Conservation (phyloP, 768 basidiomycete genomes). For the Epithele typhae region DNA sequence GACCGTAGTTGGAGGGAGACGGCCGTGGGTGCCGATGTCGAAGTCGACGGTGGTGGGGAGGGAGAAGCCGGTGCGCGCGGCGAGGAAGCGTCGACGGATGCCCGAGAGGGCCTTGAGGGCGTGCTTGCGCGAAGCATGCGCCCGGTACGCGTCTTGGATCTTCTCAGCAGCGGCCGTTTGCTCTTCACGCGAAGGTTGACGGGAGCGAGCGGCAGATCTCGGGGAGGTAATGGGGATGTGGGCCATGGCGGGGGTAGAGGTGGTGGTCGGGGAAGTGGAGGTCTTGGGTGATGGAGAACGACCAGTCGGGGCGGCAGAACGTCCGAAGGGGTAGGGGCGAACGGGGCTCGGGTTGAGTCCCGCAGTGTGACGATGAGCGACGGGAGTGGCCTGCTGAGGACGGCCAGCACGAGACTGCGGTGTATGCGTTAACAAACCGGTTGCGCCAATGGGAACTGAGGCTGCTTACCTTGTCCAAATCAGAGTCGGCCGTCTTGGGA, state of each 20-base stretch:
- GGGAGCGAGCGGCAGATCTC: not conserved
- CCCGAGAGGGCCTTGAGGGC: slow-evolving; percentile 38
- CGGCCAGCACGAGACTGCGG: slow-evolving; percentile 6
- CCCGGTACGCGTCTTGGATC: slow-evolving; percentile 46
- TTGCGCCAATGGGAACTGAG: not conserved
- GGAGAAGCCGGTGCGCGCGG: slow-evolving; percentile 37
- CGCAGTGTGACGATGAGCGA: not conserved
- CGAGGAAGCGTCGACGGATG: slow-evolving; percentile 40
- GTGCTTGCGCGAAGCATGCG: slow-evolving; percentile 25
- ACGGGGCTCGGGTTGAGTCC: slow-evolving; percentile 1
- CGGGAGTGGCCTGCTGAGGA: slow-evolving; percentile 8
- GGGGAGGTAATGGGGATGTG: slow-evolving; percentile 12
- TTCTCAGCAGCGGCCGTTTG: slow-evolving; percentile 32
- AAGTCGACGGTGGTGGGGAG: slow-evolving; percentile 48
- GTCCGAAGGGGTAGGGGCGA: not conserved
- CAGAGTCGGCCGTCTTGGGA: slow-evolving; percentile 1
- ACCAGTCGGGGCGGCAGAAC: not conserved
- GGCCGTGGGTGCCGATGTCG: slow-evolving; percentile 10
- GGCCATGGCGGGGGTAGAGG: not conserved
- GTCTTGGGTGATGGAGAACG: slow-evolving; percentile 8
- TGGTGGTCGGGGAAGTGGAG: not conserved
- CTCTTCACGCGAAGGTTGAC: slow-evolving; percentile 12
- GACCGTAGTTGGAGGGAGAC: slow-evolving; percentile 8
- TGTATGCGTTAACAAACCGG: not conserved
- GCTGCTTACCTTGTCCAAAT: slow-evolving; percentile 12